These are phyloP conservation scores for Camelina sativa DNA, from an alignment of 345 rosid species.

Conservation along the genomic window DNA sequence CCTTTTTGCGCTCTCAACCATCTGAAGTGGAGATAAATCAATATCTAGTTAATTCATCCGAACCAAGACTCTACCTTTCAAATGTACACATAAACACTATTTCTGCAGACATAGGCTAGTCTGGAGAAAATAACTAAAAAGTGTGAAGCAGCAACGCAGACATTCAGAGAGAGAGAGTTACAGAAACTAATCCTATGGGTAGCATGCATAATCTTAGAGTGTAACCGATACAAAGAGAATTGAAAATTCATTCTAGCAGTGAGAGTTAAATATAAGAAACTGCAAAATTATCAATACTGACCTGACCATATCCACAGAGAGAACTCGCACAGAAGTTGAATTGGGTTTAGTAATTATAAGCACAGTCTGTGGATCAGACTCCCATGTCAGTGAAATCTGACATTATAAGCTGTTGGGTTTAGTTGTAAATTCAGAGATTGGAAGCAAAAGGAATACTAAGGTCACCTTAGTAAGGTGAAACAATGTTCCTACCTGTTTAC, in stretches of 20 bases:
- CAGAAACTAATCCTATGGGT: conserved; percentile 14
- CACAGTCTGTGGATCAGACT: conserved; percentile 85
- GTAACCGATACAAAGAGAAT: background rate
- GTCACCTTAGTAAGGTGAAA: background rate
- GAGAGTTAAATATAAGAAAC: background rate
- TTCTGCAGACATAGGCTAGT: background rate
- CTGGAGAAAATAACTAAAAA: background rate
- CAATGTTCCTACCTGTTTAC: conserved; percentile 70
- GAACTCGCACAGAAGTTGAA: conserved; percentile 72
- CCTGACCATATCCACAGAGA: conserved; percentile 92
- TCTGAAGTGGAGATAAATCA: conserved; percentile 52
- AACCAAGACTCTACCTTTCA: conserved; percentile 26
- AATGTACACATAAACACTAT: background rate
- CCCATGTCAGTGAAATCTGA: conserved; percentile 98
- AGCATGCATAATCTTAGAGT: background rate
- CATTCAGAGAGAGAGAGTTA: background rate
- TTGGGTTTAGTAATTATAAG: conserved; percentile 92
- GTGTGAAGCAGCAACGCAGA: conserved; percentile 3
- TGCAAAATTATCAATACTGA: conserved; percentile 39
- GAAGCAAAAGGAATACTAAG: background rate
- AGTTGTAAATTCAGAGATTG: conserved; percentile 15
- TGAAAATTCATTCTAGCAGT: background rate
- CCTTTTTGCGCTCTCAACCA: conserved; percentile 85
- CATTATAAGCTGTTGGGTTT: conserved; percentile 41
- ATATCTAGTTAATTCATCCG: conserved; percentile 21